phyloP scores from a whole-genome alignment of 2,329 filamentous ascomycete species.

The Hymenoscyphus salicellus region DNA sequence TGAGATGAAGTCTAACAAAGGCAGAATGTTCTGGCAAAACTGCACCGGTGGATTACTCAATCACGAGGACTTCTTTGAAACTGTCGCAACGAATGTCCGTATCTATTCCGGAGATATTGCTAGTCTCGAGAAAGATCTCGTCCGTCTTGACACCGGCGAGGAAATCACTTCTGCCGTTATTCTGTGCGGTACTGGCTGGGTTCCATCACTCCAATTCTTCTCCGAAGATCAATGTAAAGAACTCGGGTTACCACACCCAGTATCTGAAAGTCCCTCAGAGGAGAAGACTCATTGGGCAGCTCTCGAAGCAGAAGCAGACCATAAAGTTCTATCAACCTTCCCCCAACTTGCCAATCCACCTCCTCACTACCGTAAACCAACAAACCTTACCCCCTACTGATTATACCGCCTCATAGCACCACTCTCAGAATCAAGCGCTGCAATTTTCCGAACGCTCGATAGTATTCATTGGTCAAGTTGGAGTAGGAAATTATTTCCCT shows the following conservation, averaged over 20 bases:
- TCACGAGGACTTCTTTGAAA: conserved; percentile 32
- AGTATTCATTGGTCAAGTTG: conserved; percentile 30
- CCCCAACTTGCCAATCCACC: conserved; percentile 30
- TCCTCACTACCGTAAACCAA: conserved; percentile 22
- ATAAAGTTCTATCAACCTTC: conserved; percentile 26
- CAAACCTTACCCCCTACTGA: conserved; percentile 26
- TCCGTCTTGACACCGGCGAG: conserved; percentile 20
- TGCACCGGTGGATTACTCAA: conserved; percentile 31
- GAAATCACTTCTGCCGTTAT: conserved; percentile 29
- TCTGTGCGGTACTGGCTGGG: conserved; percentile 33
- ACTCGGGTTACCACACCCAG: conserved; percentile 29
- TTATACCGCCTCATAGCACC: conserved; percentile 31
- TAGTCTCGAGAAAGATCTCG: conserved; percentile 16
- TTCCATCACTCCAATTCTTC: conserved; percentile 28
- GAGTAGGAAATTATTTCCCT: conserved; percentile 28
- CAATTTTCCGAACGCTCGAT: conserved; percentile 27
- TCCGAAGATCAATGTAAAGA: conserved; percentile 21
- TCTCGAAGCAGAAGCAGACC: conserved; percentile 27
- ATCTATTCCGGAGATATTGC: conserved; percentile 26
- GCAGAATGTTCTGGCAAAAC: conserved; percentile 33
- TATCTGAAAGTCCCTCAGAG: not conserved
- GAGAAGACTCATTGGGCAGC: conserved; percentile 27
- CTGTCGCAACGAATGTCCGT: conserved; percentile 28
- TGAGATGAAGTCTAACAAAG: not conserved
- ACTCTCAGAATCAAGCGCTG: conserved; percentile 11